These are phyloP conservation scores for Brassica balearica DNA, from an alignment of 441 rosid species.

Conservation along the genomic window DNA sequence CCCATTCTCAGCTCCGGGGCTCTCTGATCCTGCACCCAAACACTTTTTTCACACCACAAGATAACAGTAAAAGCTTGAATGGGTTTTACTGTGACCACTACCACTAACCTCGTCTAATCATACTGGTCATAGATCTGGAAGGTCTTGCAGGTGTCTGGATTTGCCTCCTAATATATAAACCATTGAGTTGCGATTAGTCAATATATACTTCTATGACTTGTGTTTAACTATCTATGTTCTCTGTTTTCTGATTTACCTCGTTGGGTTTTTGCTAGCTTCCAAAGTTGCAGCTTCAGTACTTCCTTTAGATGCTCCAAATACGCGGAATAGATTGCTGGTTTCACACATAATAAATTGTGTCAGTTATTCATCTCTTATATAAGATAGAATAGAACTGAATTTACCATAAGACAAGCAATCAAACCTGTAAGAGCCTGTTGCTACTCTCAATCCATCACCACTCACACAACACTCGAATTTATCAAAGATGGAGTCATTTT, in stretches of 20 bases:
- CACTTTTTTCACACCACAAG: conserved; percentile 8
- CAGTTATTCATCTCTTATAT: background rate
- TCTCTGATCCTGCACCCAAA: conserved; percentile 66
- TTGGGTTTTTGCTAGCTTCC: conserved; percentile 85
- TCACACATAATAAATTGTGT: conserved; percentile 16
- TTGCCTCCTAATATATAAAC: conserved; percentile 53
- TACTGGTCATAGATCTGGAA: conserved; percentile 62
- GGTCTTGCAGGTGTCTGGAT: conserved; percentile 70
- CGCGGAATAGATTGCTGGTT: conserved; percentile 75
- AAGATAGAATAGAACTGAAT: conserved; percentile 9
- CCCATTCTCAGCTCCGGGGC: conserved; percentile 82
- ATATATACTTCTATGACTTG: no score
- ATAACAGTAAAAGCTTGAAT: background rate
- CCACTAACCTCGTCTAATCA: conserved; percentile 50
- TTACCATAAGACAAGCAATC: conserved; percentile 23
- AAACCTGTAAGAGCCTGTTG: conserved; percentile 86
- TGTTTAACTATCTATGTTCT: background rate
- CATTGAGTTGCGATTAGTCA: no score
- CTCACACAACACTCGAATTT: conserved; percentile 83
- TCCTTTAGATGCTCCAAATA: conserved; percentile 67
- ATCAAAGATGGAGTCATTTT: conserved; percentile 83
- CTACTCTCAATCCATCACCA: conserved; percentile 72
- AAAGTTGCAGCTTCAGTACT: conserved; percentile 69
- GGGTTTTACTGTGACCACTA: conserved; percentile 7
- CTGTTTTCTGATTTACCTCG: conserved; percentile 52